Conservation (phyloP, 805 yeast species). For the Suhomyces kilbournensis region DNA sequence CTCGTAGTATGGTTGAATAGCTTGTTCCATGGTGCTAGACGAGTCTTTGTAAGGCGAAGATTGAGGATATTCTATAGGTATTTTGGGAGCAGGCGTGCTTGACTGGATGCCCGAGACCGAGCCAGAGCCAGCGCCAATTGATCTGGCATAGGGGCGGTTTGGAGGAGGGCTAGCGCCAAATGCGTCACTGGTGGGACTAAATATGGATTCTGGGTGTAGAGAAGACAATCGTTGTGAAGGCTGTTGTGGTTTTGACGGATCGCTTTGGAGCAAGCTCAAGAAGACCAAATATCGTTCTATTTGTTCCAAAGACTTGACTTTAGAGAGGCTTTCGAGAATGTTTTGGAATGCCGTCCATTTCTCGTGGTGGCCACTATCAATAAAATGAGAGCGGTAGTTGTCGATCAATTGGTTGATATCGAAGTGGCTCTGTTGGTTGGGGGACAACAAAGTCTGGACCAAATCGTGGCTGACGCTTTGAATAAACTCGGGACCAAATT, state of each 20-base stretch:
- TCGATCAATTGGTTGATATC: constrained; percentile 19
- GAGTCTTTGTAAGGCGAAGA: constrained; percentile 13
- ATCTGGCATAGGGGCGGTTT: constrained; percentile 1
- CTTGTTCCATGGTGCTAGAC: constrained; percentile 7
- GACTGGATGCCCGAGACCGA: not conserved
- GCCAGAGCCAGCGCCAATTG: not conserved
- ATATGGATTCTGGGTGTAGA: constrained; percentile 1
- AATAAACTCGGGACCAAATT: constrained; percentile 33
- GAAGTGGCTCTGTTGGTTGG: constrained; percentile 5
- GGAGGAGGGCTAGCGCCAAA: not conserved
- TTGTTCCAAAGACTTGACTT: constrained; percentile 26
- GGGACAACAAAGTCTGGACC: constrained; percentile 3
- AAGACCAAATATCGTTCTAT: constrained; percentile 34
- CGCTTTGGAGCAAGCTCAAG: constrained; percentile 15
- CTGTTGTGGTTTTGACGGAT: constrained; percentile 10
- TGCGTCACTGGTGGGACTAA: not conserved
- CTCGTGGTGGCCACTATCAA: constrained; percentile 21
- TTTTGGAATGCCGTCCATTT: constrained; percentile 36
- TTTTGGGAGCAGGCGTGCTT: not conserved
- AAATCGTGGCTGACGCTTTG: constrained; percentile 32
- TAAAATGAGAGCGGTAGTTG: constrained; percentile 21
- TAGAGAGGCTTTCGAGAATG: constrained; percentile 27
- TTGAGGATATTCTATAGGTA: constrained; percentile 1
- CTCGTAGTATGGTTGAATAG: constrained; percentile 27
- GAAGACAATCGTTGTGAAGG: constrained; percentile 1